phyloP scores from a whole-genome alignment of 2,329 filamentous ascomycete genomes.

The Arthrobotrys pseudoclavata region DNA sequence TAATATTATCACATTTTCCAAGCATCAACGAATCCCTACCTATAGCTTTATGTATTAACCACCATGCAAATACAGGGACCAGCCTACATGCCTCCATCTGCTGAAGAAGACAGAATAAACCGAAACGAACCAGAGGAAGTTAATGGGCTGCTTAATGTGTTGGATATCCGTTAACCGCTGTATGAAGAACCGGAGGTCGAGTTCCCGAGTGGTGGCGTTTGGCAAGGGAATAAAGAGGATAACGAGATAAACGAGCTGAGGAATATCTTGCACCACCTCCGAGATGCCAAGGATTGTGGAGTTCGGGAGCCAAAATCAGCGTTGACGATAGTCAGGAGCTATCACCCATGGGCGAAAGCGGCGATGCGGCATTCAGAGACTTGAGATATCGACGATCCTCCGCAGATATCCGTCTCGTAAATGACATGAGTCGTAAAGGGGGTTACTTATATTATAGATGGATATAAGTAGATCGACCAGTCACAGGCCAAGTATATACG shows the following conservation, averaged over 20 bases:
- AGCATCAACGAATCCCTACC: constrained; percentile 8
- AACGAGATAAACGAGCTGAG: constrained; percentile 2
- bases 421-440: constrained; percentile 21
- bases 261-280: constrained; percentile 2
- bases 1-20: constrained; percentile 22
- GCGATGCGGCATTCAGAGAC: constrained; percentile 9
- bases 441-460: neutral
- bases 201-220: neutral
- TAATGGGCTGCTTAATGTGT: neutral
- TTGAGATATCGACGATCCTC: constrained; percentile 9
- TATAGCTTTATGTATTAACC: constrained; percentile 13
- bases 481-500: constrained; percentile 8
- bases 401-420: constrained; percentile 39
- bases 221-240: neutral
- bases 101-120: neutral
- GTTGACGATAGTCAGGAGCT: neutral
- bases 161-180: constrained; percentile 1
- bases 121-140: neutral
- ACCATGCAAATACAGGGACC: neutral
- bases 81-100: neutral
- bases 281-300: neutral
- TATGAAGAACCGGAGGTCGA: neutral
- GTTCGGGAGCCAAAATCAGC: neutral
- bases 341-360: constrained; percentile 15
- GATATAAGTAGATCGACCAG: constrained; percentile 19